Base-by-base conservation (phyloP, 2,329 filamentous ascomycete species). In the Fusarium xyrophilum region DNA sequence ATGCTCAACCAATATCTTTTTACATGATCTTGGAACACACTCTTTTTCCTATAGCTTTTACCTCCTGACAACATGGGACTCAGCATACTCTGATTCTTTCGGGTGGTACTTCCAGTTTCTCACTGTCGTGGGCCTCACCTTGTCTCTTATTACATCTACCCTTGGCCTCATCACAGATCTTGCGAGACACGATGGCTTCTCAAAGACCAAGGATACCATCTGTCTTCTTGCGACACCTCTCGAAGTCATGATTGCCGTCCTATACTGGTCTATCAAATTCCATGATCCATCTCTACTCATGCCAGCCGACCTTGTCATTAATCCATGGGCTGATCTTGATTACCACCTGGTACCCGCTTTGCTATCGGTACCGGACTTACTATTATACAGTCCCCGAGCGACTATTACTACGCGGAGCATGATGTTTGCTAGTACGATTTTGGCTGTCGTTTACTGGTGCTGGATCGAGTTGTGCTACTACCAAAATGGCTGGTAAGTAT, bases 61-160 rank as follows among this genome's bases (percentile, higher is more conserved):
- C 3, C 59, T 62, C 4, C 36, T 62, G 3, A 61, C 59, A 5
- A 62, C 46, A 0, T 62, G 56, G 56, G 35, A 62, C 6, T 61
- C 59, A 2, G 33, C 15, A 13, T 62, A 62, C 35, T 62, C 59
- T 6, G n/a, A 30, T 7, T 62, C 56, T 15, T 62, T 62, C 3
- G 59, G 59, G 1, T 62, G 59, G 59, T 62, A 61, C 12, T 61
- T 62, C 7, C 59, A 62, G 17, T 35, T 62, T 3, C 28, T 62
- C 4, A 62, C 59, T 0, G 56, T 62, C 3, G 15, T 62, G 4
- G 59, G 59, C 3, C 59, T 62, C 2, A 36, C 46, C 33, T 13
- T 44, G 2, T 61, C 59, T 6, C 35, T 46, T 2, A 21, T 42
- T 28, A 42, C 56, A 5, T 61, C 39, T 11, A 23, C 25, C 0